phyloP scores from a whole-genome alignment of 1,284 basidiomycete genomes.

The Omphalotus olearius region DNA sequence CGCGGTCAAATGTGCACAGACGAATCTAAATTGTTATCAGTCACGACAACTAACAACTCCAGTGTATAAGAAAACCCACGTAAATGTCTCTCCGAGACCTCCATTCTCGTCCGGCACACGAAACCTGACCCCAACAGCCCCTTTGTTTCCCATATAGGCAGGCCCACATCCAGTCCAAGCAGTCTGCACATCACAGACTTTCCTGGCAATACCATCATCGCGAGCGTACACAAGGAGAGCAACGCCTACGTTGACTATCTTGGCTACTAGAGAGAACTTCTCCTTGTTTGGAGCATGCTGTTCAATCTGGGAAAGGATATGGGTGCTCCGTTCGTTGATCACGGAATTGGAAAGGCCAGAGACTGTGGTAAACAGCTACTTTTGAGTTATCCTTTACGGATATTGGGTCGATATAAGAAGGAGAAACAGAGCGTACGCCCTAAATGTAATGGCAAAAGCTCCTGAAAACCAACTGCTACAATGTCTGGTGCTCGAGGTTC shows the following conservation, averaged over 20 bases:
- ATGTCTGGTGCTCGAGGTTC: slow-evolving; percentile 70
- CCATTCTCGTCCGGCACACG: slow-evolving; percentile 57
- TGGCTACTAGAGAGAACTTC: slow-evolving; percentile 67
- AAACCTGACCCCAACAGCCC: slow-evolving; percentile 87
- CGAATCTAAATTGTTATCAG: slow-evolving; percentile 59
- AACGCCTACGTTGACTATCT: slow-evolving; percentile 75
- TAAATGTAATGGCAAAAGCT: slow-evolving; percentile 79
- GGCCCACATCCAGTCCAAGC: slow-evolving; percentile 76
- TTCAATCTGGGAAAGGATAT: slow-evolving; percentile 71
- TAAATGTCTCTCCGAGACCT: slow-evolving; percentile 69
- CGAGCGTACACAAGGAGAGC: slow-evolving; percentile 79
- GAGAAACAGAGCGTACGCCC: slow-evolving; percentile 50
- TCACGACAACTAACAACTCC: background rate
- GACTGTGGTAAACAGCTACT: slow-evolving; percentile 33
- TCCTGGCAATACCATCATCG: slow-evolving; percentile 61
- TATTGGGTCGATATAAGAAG: background rate
- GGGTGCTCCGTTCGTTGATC: slow-evolving; percentile 54
- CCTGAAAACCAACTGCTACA: slow-evolving; percentile 87
- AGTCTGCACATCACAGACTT: slow-evolving; percentile 65
- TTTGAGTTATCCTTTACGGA: slow-evolving; percentile 11
- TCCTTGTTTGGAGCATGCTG: slow-evolving; percentile 62
- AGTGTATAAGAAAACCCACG: slow-evolving; percentile 49
- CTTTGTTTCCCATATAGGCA: slow-evolving; percentile 91
- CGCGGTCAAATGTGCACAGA: slow-evolving; percentile 88
- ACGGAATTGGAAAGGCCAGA: slow-evolving; percentile 59